These are phyloP conservation scores for Nicotiana tomentosiformis DNA, from an alignment of 257 asterid genomes.

Conservation along the genomic window DNA sequence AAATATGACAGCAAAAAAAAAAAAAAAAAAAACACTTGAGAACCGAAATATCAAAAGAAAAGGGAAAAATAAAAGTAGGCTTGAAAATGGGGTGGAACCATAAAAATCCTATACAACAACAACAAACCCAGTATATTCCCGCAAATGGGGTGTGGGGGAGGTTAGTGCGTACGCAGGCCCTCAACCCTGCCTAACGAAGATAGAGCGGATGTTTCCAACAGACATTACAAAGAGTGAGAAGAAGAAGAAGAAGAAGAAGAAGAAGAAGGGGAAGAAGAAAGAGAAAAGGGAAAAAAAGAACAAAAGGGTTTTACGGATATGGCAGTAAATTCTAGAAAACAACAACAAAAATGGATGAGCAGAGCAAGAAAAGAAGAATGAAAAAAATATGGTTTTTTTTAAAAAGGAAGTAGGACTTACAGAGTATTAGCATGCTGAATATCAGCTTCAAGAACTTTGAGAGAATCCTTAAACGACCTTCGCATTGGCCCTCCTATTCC, in stretches of 20 bases:
- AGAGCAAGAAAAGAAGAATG: neutral
- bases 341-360: neutral
- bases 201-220: too few species aligned
- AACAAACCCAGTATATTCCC: too few species aligned
- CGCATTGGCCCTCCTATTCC: slow-evolving; percentile 43
- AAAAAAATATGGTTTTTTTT: neutral
- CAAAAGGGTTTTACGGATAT: neutral
- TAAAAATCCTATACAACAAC: too few species aligned
- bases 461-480: slow-evolving; percentile 75
- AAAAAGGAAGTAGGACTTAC: slow-evolving; percentile 25
- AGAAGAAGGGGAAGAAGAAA: too few species aligned
- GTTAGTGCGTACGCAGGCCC: too few species aligned
- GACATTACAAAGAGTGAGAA: neutral
- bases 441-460: slow-evolving; percentile 81
- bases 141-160: too few species aligned
- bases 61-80: neutral
- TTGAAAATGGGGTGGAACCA: neutral
- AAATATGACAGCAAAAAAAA: neutral
- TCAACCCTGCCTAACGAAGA: too few species aligned
- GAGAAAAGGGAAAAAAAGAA: neutral
- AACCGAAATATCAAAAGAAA: neutral
- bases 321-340: neutral
- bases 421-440: slow-evolving; percentile 85
- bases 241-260: too few species aligned
- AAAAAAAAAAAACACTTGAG: neutral